Evolutionary conservation across 139 green algal genomes (phyloP), one percentile per base, ranked within the genome.

Genomic region (Volvox africanus): DNA sequence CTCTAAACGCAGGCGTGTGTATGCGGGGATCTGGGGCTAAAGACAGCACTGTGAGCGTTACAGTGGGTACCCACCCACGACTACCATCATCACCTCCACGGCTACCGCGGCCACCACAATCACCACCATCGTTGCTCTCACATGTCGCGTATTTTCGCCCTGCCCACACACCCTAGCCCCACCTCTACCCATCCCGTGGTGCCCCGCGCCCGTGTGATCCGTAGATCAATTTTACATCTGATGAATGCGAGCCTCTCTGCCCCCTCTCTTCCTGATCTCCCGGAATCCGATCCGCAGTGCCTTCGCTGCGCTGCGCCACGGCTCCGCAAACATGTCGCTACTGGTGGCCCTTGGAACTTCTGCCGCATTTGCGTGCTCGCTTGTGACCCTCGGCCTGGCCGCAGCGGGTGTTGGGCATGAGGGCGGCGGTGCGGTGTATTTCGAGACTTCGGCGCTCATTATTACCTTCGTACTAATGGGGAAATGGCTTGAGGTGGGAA

Each of bases 401-500:
- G 50, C 78, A 13, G 26, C 30, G 35, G 73, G 36, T 0, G 14
- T 19, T 20, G 36, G 3, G 22, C 61, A 5, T 18, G 67, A 28
- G 21, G 67, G 36, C 35, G 79, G 91, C 28, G 9, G 30, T 17
- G 88, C 91, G 21, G 94, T 96, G 24, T 95, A 95, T 92, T 99
- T 99, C 62, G 98, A 99, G 88, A 99, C 97, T 9, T 93, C 88
- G 30, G 96, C 97, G n/a, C 98, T 99, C 93, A 96, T 99, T 24
- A 97, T 99, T 82, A 98, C 96, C 5, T 99, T 99, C 92, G 98
- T 99, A 73, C 94, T 97, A 24, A 92, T 98, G n/a, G 98, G 98
- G 32, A 95, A 93, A 85, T 93, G 80, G 61, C 68, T 92, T 0
- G 88, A 93, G 82, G 87, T 90, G 20, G 61, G 82, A 11, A 16